phyloP scores from a whole-genome alignment of 257 asterid genomes.

The Catharanthus roseus region DNA sequence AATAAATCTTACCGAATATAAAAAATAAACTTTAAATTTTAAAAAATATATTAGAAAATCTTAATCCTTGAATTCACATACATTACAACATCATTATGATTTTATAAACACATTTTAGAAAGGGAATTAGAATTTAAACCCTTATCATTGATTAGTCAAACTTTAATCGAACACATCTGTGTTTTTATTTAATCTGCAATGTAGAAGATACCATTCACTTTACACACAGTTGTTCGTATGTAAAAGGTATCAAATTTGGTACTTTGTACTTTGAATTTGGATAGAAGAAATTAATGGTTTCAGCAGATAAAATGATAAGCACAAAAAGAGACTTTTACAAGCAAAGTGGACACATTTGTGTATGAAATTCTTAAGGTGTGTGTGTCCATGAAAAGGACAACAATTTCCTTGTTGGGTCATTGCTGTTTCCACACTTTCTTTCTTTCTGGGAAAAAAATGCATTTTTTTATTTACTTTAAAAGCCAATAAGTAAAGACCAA shows the following conservation, averaged over 20 bases:
- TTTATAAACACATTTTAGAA: neutral
- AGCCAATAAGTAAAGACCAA: constrained; percentile 3
- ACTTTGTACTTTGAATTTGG: neutral
- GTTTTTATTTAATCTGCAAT: neutral
- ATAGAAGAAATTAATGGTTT: neutral
- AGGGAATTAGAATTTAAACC: neutral
- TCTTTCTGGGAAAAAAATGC: neutral
- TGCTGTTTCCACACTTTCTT: neutral
- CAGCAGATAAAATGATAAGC: neutral
- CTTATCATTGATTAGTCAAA: too few species aligned
- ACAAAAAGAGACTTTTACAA: neutral
- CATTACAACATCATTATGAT: too few species aligned
- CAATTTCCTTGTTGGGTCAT: constrained; percentile 3
- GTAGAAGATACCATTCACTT: neutral
- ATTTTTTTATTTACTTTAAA: neutral
- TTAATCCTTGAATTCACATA: too few species aligned
- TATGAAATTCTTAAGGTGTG: constrained; percentile 2
- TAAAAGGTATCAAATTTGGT: neutral
- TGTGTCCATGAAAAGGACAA: constrained; percentile 1
- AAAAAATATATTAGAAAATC: too few species aligned
- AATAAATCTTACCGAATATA: too few species aligned
- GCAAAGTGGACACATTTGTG: neutral
- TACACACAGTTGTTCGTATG: neutral
- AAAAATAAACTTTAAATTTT: too few species aligned
- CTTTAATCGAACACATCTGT: neutral